Percentiles rank a stretch among this genome's conserved stretches.
Evolutionary conservation across 179 eudicot genomes (phyloP).

Genomic region (Nepenthes alata): DNA sequence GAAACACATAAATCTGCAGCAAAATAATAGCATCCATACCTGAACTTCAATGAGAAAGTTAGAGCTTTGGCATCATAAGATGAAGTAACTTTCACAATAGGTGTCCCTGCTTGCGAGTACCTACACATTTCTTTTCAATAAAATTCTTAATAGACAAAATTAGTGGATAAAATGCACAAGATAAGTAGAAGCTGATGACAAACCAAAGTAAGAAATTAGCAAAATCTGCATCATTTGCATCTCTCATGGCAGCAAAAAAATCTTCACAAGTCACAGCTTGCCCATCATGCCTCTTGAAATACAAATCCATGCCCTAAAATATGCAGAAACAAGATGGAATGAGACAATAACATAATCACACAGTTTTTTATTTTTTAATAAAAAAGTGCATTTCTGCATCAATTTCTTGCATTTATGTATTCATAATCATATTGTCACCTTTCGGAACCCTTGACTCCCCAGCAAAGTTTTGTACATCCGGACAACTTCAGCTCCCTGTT

Average conservation of each 20-base stretch:
- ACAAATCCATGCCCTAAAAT: conserved; percentile 86
- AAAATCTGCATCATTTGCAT: conserved; percentile 85
- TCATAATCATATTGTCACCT: conserved; percentile 29
- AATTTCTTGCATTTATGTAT: neutral
- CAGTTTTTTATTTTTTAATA: neutral
- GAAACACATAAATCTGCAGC: neutral
- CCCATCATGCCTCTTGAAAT: conserved; percentile 93
- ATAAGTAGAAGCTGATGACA: conserved; percentile 6
- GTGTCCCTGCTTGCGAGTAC: conserved; percentile 99
- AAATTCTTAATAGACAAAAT: neutral
- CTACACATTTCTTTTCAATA: conserved; percentile 18
- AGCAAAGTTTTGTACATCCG: conserved; percentile 97
- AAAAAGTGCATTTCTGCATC: neutral
- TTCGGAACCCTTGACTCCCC: conserved; percentile 78
- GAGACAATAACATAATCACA: neutral
- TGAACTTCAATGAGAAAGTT: conserved; percentile 69
- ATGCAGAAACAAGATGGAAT: conserved; percentile 1
- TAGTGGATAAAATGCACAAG: neutral
- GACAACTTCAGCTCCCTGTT: conserved; percentile 97
- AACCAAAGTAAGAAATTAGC: conserved; percentile 88
- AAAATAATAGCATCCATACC: conserved; percentile 24
- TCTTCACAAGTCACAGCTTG: conserved; percentile 99
- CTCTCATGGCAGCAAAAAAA: conserved; percentile 91
- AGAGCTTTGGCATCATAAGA: conserved; percentile 58
- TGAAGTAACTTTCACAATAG: conserved; percentile 61